Percentiles rank a stretch among this genome's conserved stretches.
phyloP scores from a whole-genome alignment of 306 rosid genomes.

The Neltuma alba region DNA sequence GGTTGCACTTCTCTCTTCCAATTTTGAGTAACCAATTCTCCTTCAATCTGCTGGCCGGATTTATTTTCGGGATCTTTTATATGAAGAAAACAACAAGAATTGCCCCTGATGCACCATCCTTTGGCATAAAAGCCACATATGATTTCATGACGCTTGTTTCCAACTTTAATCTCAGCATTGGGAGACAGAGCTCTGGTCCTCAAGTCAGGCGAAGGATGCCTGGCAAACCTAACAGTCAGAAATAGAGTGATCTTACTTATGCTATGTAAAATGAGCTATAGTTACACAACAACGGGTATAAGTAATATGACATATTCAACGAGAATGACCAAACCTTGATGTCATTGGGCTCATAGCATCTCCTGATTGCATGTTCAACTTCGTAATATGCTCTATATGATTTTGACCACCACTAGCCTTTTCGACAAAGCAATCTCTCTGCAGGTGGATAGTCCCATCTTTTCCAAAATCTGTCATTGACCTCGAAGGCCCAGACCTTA shows the following conservation, averaged over 20 bases:
- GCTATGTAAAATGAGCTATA: slow-evolving; percentile 5
- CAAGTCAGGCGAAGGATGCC: slow-evolving; percentile 42
- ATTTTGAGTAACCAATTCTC: slow-evolving; percentile 38
- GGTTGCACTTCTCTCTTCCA: slow-evolving; percentile 43
- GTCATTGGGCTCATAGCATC: slow-evolving; percentile 30
- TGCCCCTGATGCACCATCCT: slow-evolving; percentile 75
- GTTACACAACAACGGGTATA: slow-evolving; percentile 9
- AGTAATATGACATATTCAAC: background rate
- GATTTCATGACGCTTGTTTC: slow-evolving; percentile 42
- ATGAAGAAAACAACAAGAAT: slow-evolving; percentile 62
- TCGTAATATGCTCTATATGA: slow-evolving; percentile 34
- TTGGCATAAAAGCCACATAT: slow-evolving; percentile 57
- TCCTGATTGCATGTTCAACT: slow-evolving; percentile 28
- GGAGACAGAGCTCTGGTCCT: slow-evolving; percentile 41
- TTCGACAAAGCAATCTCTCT: slow-evolving; percentile 3
- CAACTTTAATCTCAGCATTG: slow-evolving; percentile 42
- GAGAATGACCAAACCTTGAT: slow-evolving; percentile 46
- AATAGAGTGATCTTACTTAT: slow-evolving; percentile 36
- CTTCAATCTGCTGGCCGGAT: slow-evolving; percentile 40
- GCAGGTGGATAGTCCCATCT: slow-evolving; percentile 27
- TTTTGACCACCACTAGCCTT: slow-evolving; percentile 18
- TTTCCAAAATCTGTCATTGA: slow-evolving; percentile 24
- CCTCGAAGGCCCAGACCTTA: slow-evolving; percentile 22
- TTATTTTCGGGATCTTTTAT: slow-evolving; percentile 35
- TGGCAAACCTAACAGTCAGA: slow-evolving; percentile 45